Evolutionary conservation across 306 rosid species (phyloP).

Genomic region (Cucumis hystrix): DNA sequence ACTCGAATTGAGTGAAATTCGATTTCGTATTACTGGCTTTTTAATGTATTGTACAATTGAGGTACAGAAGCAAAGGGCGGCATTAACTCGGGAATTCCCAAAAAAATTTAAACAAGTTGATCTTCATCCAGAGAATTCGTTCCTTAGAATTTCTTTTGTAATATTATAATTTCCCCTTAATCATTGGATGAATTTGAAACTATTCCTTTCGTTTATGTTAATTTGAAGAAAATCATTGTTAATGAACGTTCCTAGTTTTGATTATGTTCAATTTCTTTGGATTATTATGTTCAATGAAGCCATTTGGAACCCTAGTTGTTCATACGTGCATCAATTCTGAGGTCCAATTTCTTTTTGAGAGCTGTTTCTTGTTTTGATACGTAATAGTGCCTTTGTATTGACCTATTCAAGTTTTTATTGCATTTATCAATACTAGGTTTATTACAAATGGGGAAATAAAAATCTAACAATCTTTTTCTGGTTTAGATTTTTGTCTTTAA

Average conservation of each 20-base stretch:
- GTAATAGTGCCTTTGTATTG: not conserved
- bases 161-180: not conserved
- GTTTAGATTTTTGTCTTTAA: not conserved
- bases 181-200: not conserved
- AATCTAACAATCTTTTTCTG: not conserved
- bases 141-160: not conserved
- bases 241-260: not conserved
- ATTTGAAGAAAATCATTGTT: not conserved
- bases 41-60: not conserved
- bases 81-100: not conserved
- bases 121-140: not conserved
- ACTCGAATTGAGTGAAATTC: not conserved
- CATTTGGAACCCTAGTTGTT: not conserved
- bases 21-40: not conserved
- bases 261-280: not conserved
- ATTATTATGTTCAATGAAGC: not conserved
- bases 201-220: not conserved
- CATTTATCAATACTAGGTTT: not conserved
- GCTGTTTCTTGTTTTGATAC: not conserved
- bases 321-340: not conserved
- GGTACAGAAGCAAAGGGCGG: not conserved
- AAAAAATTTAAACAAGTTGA: no score
- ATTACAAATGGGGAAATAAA: not conserved
- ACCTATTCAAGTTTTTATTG: not conserved
- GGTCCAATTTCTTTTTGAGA: not conserved